These are phyloP conservation scores for Xerocomellus amylosporus DNA, from an alignment of 768 basidiomycete species.

Conservation along the genomic window DNA sequence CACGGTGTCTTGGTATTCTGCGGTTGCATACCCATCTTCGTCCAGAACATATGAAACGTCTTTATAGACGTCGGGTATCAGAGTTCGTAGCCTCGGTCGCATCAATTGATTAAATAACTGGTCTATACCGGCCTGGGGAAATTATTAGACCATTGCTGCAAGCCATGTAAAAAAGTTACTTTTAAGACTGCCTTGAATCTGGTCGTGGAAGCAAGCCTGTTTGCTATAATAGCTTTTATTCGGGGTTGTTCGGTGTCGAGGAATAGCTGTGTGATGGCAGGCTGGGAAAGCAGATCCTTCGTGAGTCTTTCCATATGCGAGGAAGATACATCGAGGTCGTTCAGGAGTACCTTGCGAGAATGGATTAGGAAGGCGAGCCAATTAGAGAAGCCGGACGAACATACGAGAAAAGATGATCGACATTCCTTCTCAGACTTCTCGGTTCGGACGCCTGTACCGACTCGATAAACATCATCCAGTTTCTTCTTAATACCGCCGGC, in stretches of 20 bases:
- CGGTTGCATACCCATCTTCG: slow-evolving; percentile 78
- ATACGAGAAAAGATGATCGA: slow-evolving; percentile 76
- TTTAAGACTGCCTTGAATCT: slow-evolving; percentile 73
- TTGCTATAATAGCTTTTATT: slow-evolving; percentile 48
- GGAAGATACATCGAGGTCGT: slow-evolving; percentile 91
- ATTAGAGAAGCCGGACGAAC: slow-evolving; percentile 28
- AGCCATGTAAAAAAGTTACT: slow-evolving; percentile 42
- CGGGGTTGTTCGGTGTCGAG: slow-evolving; percentile 50
- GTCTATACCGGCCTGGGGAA: slow-evolving; percentile 72
- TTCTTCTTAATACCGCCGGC: slow-evolving; percentile 76
- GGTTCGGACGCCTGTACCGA: slow-evolving; percentile 47
- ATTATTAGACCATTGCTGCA: slow-evolving; percentile 2
- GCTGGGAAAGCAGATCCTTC: slow-evolving; percentile 56
- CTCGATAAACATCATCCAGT: slow-evolving; percentile 84
- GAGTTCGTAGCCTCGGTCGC: slow-evolving; percentile 78
- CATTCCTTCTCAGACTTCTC: slow-evolving; percentile 84
- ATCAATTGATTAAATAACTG: slow-evolving; percentile 94
- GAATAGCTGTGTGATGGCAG: slow-evolving; percentile 65
- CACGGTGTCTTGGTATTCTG: slow-evolving; percentile 83
- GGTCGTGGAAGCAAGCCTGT: slow-evolving; percentile 51
- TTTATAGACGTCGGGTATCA: slow-evolving; percentile 86
- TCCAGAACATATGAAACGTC: slow-evolving; percentile 87
- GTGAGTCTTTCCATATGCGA: slow-evolving; percentile 84
- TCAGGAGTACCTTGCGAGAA: slow-evolving; percentile 68
- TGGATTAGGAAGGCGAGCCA: background rate